These are phyloP conservation scores for Hydrangea macrophylla DNA, from an alignment of 148 eudicot species.

Conservation along the genomic window DNA sequence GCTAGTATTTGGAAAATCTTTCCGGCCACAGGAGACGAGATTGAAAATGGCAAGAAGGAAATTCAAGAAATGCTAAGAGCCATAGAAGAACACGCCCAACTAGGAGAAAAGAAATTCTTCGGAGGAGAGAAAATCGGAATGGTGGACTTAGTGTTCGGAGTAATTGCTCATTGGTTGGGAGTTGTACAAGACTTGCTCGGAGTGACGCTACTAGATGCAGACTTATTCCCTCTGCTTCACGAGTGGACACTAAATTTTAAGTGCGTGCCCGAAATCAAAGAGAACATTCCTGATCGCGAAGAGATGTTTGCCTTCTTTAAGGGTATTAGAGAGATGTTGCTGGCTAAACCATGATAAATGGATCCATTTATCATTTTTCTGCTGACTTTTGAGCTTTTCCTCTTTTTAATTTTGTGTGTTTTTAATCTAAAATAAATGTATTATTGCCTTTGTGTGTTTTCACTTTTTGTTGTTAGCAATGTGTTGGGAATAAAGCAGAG, in stretches of 20 bases:
- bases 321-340: background rate
- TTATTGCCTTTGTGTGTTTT: background rate
- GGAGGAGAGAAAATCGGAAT: conserved; percentile 24
- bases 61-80: conserved; percentile 18
- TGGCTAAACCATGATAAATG: background rate
- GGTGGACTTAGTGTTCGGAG: conserved; percentile 20
- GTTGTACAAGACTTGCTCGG: conserved; percentile 13
- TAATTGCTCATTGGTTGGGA: conserved; percentile 19
- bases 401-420: too few relatives aligned
- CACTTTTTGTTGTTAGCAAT: too few relatives aligned
- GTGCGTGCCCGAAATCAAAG: background rate
- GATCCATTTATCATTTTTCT: too few relatives aligned
- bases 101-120: conserved; percentile 16
- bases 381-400: background rate
- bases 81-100: conserved; percentile 23
- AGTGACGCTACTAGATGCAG: conserved; percentile 11
- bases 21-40: conserved; percentile 14
- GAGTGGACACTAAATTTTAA: conserved; percentile 13
- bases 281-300: background rate
- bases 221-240: conserved; percentile 9
- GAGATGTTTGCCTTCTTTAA: too few relatives aligned
- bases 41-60: conserved; percentile 23
- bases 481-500: too few relatives aligned
- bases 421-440: too few relatives aligned
- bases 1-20: conserved; percentile 13